These are phyloP conservation scores for Phytophthora podocarpi DNA, from an alignment of 352 stramenopile species.

Conservation along the genomic window DNA sequence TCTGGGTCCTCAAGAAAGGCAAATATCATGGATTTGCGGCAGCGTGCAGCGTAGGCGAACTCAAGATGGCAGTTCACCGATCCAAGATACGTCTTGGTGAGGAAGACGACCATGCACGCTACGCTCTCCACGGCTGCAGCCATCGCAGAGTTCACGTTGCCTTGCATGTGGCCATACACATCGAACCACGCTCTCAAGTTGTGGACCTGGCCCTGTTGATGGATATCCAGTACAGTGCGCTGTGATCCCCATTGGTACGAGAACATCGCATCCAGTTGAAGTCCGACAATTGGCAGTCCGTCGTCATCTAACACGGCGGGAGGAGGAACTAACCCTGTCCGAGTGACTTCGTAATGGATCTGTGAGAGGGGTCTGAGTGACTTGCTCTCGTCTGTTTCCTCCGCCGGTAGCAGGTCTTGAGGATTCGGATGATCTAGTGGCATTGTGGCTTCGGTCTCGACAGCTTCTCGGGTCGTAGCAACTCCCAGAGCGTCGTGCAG, in stretches of 20 bases:
- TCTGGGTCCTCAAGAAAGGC: slow-evolving; percentile 46
- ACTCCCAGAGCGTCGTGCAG: slow-evolving; percentile 27
- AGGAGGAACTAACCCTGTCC: slow-evolving; percentile 26
- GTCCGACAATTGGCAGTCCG: slow-evolving; percentile 37
- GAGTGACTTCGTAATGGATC: slow-evolving; percentile 50
- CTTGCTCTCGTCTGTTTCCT: slow-evolving; percentile 23
- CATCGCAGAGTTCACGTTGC: slow-evolving; percentile 71
- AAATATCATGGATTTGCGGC: slow-evolving; percentile 53
- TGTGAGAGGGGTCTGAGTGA: slow-evolving; percentile 15
- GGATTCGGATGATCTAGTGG: slow-evolving; percentile 4
- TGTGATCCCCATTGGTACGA: slow-evolving; percentile 66
- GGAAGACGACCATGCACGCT: slow-evolving; percentile 59
- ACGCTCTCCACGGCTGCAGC: slow-evolving; percentile 59
- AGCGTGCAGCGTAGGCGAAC: slow-evolving; percentile 50
- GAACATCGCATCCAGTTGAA: slow-evolving; percentile 61
- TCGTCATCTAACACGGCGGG: slow-evolving; percentile 46
- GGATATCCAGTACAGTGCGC: slow-evolving; percentile 40
- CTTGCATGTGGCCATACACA: slow-evolving; percentile 69
- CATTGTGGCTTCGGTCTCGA: slow-evolving; percentile 17
- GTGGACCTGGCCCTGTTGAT: slow-evolving; percentile 47
- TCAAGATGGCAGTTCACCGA: slow-evolving; percentile 69
- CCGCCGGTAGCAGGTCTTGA: slow-evolving; percentile 26
- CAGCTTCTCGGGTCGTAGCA: slow-evolving; percentile 18
- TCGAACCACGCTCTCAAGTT: slow-evolving; percentile 58
- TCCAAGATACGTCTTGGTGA: slow-evolving; percentile 49